These are phyloP conservation scores for Thielaviopsis populi DNA, from an alignment of 2,329 filamentous ascomycete genomes.

Conservation along the genomic window DNA sequence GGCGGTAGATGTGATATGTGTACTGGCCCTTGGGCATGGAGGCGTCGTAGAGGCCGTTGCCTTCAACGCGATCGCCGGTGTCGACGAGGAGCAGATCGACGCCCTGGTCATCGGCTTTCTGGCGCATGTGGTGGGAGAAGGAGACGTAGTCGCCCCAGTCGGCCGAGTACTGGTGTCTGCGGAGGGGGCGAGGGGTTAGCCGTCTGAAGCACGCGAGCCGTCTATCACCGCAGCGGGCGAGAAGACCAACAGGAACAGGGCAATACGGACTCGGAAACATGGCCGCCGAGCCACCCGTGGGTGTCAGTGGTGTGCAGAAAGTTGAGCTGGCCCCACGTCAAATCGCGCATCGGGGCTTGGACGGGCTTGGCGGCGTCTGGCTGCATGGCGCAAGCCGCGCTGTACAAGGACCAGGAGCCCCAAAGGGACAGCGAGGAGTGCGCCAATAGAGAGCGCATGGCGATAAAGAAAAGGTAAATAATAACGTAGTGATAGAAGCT, in stretches of 20 bases:
- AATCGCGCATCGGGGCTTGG: slow-evolving; percentile 63
- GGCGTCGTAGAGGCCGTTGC: slow-evolving; percentile 86
- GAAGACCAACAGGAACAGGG: neutral
- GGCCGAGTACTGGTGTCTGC: slow-evolving; percentile 75
- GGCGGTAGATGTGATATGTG: slow-evolving; percentile 70
- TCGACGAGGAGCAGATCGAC: slow-evolving; percentile 85
- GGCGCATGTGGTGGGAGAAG: slow-evolving; percentile 69
- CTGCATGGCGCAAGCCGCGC: slow-evolving; percentile 42
- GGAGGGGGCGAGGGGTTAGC: neutral
- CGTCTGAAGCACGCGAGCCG: neutral
- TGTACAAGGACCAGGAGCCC: slow-evolving; percentile 19
- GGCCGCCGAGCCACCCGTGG: slow-evolving; percentile 89
- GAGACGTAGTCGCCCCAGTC: slow-evolving; percentile 98
- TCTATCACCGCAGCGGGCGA: too few species aligned
- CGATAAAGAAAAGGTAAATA: neutral
- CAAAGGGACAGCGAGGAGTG: slow-evolving; percentile 20
- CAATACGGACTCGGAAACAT: slow-evolving; percentile 63
- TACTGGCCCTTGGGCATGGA: slow-evolving; percentile 78
- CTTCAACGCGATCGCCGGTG: slow-evolving; percentile 84
- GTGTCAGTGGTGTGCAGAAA: slow-evolving; percentile 95
- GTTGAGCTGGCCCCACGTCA: slow-evolving; percentile 90
- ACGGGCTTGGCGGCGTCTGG: slow-evolving; percentile 67
- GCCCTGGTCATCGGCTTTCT: slow-evolving; percentile 61
- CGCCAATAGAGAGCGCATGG: neutral
- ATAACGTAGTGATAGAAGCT: neutral